These are phyloP conservation scores for Suillus brevipes DNA, from an alignment of 768 basidiomycete genomes.

Conservation along the genomic window DNA sequence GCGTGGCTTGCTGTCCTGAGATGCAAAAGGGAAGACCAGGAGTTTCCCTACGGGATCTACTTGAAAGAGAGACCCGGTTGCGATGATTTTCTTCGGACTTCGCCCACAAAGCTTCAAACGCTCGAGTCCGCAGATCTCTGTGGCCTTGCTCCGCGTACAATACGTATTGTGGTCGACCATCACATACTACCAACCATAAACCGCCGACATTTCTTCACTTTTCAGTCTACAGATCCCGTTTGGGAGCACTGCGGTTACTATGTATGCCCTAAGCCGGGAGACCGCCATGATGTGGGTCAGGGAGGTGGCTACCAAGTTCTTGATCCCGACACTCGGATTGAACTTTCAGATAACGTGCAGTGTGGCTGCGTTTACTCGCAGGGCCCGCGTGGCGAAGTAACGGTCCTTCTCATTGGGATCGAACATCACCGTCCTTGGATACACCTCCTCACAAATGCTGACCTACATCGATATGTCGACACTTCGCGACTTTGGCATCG, in stretches of 20 bases:
- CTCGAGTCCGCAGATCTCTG: not conserved
- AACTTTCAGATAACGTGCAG: not conserved
- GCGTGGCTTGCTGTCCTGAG: conserved; percentile 10
- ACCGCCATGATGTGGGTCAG: not conserved
- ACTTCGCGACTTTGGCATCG: not conserved
- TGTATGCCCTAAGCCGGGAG: not conserved
- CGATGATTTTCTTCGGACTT: not conserved
- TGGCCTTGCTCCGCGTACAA: not conserved
- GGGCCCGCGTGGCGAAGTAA: not conserved
- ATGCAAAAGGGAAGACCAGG: not conserved
- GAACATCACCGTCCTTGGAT: not conserved
- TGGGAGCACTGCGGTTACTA: not conserved
- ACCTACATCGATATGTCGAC: not conserved
- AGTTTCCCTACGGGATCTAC: not conserved
- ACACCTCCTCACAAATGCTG: not conserved
- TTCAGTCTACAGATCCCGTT: not conserved
- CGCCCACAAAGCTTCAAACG: not conserved
- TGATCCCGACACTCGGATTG: not conserved
- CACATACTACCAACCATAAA: not conserved
- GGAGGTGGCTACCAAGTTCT: not conserved
- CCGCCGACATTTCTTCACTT: not conserved
- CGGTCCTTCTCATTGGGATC: not conserved
- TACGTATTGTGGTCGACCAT: not conserved
- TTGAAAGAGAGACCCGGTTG: not conserved
- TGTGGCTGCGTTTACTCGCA: not conserved